Conservation (phyloP, 495 filamentous ascomycete genomes). For the Penicillium arizonense region DNA sequence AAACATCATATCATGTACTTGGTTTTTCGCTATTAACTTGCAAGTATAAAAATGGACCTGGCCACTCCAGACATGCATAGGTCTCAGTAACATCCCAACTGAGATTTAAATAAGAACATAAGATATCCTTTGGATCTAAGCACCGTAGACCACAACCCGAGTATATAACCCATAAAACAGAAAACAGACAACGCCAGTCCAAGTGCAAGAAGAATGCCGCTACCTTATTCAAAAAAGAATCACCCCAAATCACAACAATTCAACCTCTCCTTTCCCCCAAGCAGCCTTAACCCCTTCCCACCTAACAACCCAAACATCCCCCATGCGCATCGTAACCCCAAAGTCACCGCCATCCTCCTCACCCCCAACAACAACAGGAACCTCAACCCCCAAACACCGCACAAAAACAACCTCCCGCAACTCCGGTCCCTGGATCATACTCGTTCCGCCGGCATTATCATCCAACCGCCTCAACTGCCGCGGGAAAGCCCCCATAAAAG, state of each 20-base stretch:
- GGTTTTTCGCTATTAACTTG: background rate
- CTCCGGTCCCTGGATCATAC: slow-evolving; percentile 90
- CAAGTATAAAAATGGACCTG: background rate
- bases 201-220: slow-evolving; percentile 1
- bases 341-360: slow-evolving; percentile 57
- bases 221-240: background rate
- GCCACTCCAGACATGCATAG: background rate
- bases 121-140: background rate
- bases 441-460: slow-evolving; percentile 83
- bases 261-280: slow-evolving; percentile 72
- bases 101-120: background rate
- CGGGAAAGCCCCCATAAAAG: slow-evolving; percentile 82
- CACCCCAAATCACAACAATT: slow-evolving; percentile 66
- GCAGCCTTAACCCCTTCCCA: slow-evolving; percentile 78
- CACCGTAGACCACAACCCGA: background rate
- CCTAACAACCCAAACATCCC: slow-evolving; percentile 82
- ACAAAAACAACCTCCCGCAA: slow-evolving; percentile 79
- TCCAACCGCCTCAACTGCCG: slow-evolving; percentile 73
- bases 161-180: background rate
- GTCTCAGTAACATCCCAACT: too few species aligned
- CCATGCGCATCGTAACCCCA: slow-evolving; percentile 61
- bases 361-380: slow-evolving; percentile 51
- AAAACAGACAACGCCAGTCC: background rate
- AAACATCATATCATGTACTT: background rate
- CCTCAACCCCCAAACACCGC: slow-evolving; percentile 60